Evolutionary conservation across 1,284 basidiomycete species (phyloP).

Genomic region (Tylopilus sp.): DNA sequence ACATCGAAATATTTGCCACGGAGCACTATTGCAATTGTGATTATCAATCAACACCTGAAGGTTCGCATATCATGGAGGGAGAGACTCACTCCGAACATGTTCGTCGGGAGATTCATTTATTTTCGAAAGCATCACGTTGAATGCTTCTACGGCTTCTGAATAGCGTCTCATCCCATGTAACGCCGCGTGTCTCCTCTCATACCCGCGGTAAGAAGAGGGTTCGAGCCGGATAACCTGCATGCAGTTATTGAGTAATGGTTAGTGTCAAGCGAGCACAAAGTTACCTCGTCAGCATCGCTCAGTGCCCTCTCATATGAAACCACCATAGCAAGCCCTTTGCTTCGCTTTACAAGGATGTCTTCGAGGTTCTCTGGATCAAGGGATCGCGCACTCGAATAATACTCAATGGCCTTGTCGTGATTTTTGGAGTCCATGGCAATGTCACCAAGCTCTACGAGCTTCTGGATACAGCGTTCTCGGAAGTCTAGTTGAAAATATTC

Average conservation of each 20-base stretch:
- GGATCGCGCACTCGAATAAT: not conserved
- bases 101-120: not conserved
- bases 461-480: not conserved
- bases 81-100: not conserved
- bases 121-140: not conserved
- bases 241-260: not conserved
- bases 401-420: not conserved
- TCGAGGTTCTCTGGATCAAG: not conserved
- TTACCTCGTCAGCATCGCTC: not conserved
- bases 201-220: not conserved
- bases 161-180: not conserved
- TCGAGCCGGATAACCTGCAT: not conserved
- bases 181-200: not conserved
- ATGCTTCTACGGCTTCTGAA: not conserved
- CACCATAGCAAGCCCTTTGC: not conserved
- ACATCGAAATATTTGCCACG: not conserved
- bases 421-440: not conserved
- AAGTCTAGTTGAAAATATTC: not conserved
- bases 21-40: not conserved
- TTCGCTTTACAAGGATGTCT: not conserved
- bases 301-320: not conserved
- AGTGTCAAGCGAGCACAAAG: not conserved
- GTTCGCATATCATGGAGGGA: not conserved
- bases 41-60: not conserved
- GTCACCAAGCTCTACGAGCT: not conserved